These are phyloP conservation scores for Papiliotrema fonsecae DNA, from an alignment of 1,284 basidiomycete genomes.

Conservation along the genomic window DNA sequence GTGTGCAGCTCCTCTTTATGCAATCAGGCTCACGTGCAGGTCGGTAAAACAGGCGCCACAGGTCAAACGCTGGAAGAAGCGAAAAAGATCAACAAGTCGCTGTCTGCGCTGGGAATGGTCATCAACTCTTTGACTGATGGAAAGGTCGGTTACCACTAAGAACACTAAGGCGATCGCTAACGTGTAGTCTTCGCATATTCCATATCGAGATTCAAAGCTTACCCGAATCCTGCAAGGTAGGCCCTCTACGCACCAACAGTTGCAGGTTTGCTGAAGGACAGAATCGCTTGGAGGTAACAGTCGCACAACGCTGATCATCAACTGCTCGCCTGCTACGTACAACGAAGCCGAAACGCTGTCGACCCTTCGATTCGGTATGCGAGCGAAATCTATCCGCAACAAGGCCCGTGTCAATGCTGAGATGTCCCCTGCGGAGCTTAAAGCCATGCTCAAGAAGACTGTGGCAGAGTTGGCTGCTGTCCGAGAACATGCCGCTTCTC, in stretches of 20 bases:
- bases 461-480: constrained; percentile 77
- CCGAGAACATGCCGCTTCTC: constrained; percentile 78
- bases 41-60: constrained; percentile 95
- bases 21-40: constrained; percentile 14
- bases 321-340: constrained; percentile 95
- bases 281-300: constrained; percentile 99
- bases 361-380: constrained; percentile 96
- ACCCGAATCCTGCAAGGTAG: constrained; percentile 88
- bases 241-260: not conserved
- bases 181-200: constrained; percentile 85
- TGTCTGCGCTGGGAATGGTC: constrained; percentile 98
- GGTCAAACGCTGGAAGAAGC: constrained; percentile 99
- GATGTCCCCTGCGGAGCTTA: constrained; percentile 93
- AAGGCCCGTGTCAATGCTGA: constrained; percentile 98
- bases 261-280: constrained; percentile 9
- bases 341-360: constrained; percentile 97
- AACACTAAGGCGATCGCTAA: constrained; percentile 2
- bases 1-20: constrained; percentile 50
- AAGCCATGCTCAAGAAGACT: constrained; percentile 83
- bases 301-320: constrained; percentile 97
- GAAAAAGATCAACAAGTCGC: constrained; percentile 99
- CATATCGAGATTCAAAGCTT: constrained; percentile 98
- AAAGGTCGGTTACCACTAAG: constrained; percentile 58
- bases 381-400: constrained; percentile 99
- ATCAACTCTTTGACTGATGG: constrained; percentile 97